These are phyloP conservation scores for Castanopsis chinensis DNA, from an alignment of 306 rosid genomes.

Conservation along the genomic window DNA sequence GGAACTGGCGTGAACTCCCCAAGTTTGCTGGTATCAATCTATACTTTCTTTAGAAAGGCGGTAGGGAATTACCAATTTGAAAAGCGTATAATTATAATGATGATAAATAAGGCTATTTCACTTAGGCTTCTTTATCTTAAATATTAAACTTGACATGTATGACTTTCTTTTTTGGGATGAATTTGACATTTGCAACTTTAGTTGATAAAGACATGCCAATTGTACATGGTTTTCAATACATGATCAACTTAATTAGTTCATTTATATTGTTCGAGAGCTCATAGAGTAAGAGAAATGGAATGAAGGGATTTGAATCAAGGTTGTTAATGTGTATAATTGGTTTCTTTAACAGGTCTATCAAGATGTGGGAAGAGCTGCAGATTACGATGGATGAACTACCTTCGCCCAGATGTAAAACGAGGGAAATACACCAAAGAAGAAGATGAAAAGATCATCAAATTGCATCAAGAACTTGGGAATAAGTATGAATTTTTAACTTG, in stretches of 20 bases:
- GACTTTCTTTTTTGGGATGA: not conserved
- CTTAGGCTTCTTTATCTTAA: too few relatives aligned
- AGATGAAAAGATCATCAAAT: conserved; percentile 50
- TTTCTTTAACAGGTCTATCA: conserved; percentile 39
- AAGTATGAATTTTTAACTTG: conserved; percentile 39
- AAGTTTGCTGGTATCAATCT: conserved; percentile 47
- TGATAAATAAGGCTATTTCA: too few relatives aligned
- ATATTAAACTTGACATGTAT: not conserved
- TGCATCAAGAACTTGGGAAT: conserved; percentile 64
- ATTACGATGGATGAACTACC: conserved; percentile 75
- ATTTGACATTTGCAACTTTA: not conserved
- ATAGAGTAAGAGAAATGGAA: not conserved
- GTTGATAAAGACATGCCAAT: not conserved
- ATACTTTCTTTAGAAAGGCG: not conserved
- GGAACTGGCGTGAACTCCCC: conserved; percentile 75
- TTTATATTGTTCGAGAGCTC: not conserved
- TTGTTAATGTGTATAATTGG: not conserved
- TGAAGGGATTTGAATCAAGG: not conserved
- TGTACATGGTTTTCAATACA: not conserved
- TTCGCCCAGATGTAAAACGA: conserved; percentile 60
- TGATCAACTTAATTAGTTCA: not conserved
- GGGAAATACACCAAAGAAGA: conserved; percentile 59
- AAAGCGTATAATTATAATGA: too few relatives aligned
- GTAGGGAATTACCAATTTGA: not conserved
- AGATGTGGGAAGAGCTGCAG: conserved; percentile 94